Evolutionary conservation across 192 early-diverging fungal genomes (phyloP), one percentile per base, ranked within the genome.

Genomic region (Pilobolus umbonatus): DNA sequence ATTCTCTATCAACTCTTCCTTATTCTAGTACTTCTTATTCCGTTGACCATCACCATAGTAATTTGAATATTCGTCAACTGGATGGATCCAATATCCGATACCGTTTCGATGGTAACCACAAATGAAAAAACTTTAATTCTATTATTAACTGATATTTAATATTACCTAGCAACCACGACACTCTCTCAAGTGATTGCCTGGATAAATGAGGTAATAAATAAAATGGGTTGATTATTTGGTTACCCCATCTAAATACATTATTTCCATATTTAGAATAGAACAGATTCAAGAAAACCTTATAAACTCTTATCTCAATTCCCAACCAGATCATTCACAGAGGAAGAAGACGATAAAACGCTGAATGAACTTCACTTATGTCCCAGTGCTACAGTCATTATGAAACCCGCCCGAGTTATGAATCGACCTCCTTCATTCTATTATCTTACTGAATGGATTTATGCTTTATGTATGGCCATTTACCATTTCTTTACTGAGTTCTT

Each of bases 381-480:
- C 1, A 64, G 60, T 29, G 54, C 50, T 19, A 68, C 71, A 11
- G 32, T 73, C 15, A 67, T 73, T 31, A 73, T 73, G 71, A 73
- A 73, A 19, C 52, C 52, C 4, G 31, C 64, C 10, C 47, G 29
- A 15, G n/a, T n/a, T n/a, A n/a, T n/a, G n/a, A n/a, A n/a, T n/a
- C n/a, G n/a, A n/a, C n/a, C n/a, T n/a, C n/a, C n/a, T n/a, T n/a
- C n/a, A n/a, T n/a, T n/a, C n/a, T n/a, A n/a, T n/a, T n/a, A n/a
- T n/a, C n/a, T n/a, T n/a, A n/a, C n/a, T n/a, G n/a, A n/a, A n/a
- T n/a, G n/a, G n/a, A 42, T 60, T 32, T 71, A 71, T 39, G 45
- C 52, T 39, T 46, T 51, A 11, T 4, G 50, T 11, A 38, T 55
- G 29, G 38, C 48, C 14, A 24, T 61, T 19, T 42, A 46, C 15